Evolutionary conservation across 1,284 basidiomycete species (phyloP), one percentile per base, ranked within the genome.

Genomic region (Abortiporus biennis): DNA sequence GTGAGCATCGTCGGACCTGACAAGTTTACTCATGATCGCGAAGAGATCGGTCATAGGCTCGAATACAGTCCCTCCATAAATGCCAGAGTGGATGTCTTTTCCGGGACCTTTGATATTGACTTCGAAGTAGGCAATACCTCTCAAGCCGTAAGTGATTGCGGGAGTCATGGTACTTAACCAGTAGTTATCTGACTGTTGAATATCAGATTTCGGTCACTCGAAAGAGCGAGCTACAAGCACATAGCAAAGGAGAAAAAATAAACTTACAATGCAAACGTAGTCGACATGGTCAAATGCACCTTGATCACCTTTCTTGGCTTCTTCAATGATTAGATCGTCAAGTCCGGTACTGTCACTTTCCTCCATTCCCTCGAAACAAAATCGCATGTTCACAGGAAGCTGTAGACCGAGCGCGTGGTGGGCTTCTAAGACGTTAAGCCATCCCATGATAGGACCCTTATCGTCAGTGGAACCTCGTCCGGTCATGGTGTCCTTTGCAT

Each of bases 351-450:
- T 91, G 5, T 95, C 95, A 53, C 77, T 88, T 70, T 99, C 95
- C 65, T 99, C 95, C 96, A 99, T 99, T 6, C 94, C 93, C 64
- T 99, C 95, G 57, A 99, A 94, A 70, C 90, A 92, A 71, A 93
- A 86, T 56, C 85, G 82, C 52, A 99, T 66, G 66, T 99, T 99
- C 41, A 99, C 95, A 1, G 95, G 95, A 15, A 99, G 74, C 40
- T 85, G 79, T 42, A 85, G 71, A 31, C 78, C 75, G 36, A 82
- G 77, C 48, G 81, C 62, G 44, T 75, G 68, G 47, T 98, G 93
- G 35, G 92, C 93, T 58, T 97, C 86, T 41, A 98, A 72, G 38
- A 93, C 86, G 62, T 99, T 96, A 50, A 99, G 66, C 96, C 95
- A 98, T 30, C 91, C 94, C 37, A 97, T 66, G 35, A 95, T 71